These are phyloP conservation scores for Alternaria rosae DNA, from an alignment of 2,329 filamentous ascomycete species.

Conservation along the genomic window DNA sequence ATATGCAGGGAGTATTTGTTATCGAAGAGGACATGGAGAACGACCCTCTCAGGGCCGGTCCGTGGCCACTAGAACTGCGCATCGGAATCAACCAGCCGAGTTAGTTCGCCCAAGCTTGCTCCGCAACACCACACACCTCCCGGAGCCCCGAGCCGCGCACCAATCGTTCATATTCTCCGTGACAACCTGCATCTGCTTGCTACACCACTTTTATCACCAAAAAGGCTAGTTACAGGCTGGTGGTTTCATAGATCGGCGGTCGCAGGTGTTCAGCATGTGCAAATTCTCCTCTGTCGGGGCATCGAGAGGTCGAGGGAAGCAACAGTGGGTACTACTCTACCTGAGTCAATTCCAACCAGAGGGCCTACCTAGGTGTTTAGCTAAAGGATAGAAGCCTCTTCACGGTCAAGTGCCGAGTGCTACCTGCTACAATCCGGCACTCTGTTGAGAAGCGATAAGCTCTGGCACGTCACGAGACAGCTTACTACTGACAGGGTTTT, in stretches of 20 bases:
- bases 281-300: not conserved
- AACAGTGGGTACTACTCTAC: no score
- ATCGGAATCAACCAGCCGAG: not conserved
- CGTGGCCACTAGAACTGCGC: not conserved
- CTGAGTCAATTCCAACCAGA: no score
- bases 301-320: not conserved
- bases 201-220: not conserved
- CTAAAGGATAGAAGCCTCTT: not conserved
- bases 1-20: not conserved
- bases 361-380: no score
- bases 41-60: not conserved
- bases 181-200: not conserved
- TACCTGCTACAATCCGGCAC: not conserved
- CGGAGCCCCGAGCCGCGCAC: not conserved
- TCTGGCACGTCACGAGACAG: not conserved
- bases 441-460: not conserved
- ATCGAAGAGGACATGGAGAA: not conserved
- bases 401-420: not conserved
- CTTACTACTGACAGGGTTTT: not conserved
- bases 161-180: not conserved
- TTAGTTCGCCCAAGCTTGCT: not conserved
- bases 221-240: not conserved
- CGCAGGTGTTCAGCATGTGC: not conserved
- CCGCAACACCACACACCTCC: not conserved
- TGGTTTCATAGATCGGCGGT: not conserved